Conservation (phyloP, 1,284 basidiomycete species). For the Crucibulum cyathiforme region DNA sequence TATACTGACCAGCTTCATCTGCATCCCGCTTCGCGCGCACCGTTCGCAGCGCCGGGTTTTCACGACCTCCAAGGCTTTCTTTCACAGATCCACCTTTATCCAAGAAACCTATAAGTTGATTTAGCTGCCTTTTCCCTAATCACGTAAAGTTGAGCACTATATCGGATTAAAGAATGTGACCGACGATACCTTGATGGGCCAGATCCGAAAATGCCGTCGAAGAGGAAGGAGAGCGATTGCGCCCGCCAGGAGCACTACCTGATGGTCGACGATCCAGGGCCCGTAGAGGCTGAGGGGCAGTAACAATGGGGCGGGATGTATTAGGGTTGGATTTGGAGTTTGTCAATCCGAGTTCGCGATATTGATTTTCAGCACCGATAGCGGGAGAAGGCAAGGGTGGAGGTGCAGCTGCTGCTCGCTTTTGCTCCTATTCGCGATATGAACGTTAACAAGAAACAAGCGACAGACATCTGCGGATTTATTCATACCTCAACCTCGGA, state of each 20-base stretch:
- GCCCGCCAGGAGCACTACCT: constrained; percentile 53
- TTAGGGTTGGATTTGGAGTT: constrained; percentile 41
- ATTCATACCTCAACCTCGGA: constrained; percentile 77
- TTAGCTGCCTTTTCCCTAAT: constrained; percentile 77
- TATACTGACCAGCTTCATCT: constrained; percentile 81
- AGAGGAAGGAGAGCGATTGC: constrained; percentile 75
- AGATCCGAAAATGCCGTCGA: constrained; percentile 76
- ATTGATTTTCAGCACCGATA: constrained; percentile 11
- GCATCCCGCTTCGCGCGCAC: constrained; percentile 88
- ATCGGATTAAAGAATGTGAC: background rate
- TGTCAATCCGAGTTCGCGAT: constrained; percentile 31
- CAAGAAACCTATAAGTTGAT: constrained; percentile 77
- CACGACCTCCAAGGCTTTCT: constrained; percentile 62
- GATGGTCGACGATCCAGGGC: constrained; percentile 79
- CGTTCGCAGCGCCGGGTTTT: constrained; percentile 69
- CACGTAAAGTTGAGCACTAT: constrained; percentile 9
- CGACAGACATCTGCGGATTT: background rate
- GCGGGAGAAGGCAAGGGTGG: constrained; percentile 36
- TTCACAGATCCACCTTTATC: constrained; percentile 71
- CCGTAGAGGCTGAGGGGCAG: constrained; percentile 72
- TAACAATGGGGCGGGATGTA: constrained; percentile 51
- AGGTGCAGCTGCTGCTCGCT: constrained; percentile 49
- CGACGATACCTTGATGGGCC: constrained; percentile 70
- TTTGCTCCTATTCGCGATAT: constrained; percentile 59
- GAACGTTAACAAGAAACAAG: constrained; percentile 2